A percentile compares a stretch with the other conserved stretches of the same genome.
These are phyloP conservation scores for Limtongozyma cylindracea DNA, from an alignment of 805 yeast genomes.

Conservation along the genomic window DNA sequence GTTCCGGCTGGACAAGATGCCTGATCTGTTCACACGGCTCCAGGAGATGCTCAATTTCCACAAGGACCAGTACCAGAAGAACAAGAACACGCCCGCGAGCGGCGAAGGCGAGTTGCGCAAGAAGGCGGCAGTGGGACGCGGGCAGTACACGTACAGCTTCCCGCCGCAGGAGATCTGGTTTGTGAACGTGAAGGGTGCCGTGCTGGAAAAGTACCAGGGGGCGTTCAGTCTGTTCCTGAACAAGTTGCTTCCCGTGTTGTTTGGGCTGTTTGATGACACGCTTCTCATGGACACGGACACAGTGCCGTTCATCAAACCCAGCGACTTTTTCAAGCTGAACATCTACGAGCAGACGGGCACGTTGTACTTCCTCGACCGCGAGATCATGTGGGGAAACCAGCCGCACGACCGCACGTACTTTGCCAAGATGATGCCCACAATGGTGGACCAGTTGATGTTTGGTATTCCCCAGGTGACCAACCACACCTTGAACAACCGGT, in stretches of 20 bases:
- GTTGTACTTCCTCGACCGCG: conserved; percentile 4
- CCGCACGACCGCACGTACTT: too few species aligned
- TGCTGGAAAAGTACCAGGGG: conserved; percentile 3
- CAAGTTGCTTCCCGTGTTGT: conserved; percentile 29
- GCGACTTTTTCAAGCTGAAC: conserved; percentile 9
- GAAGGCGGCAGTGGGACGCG: too few species aligned
- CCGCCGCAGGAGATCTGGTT: conserved; percentile 10
- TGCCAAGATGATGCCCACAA: conserved; percentile 17
- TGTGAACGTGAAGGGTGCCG: conserved; percentile 7
- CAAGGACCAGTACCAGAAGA: too few species aligned
- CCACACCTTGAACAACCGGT: conserved; percentile 8
- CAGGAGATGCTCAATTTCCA: too few species aligned
- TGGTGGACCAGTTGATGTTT: conserved; percentile 12
- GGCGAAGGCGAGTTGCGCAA: too few species aligned
- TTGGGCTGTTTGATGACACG: conserved; percentile 30
- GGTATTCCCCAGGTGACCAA: conserved; percentile 11
- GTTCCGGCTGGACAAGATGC: too few species aligned
- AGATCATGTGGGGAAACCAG: too few species aligned
- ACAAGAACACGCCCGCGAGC: too few species aligned
- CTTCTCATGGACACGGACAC: not conserved
- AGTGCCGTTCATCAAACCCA: not conserved
- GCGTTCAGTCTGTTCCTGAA: conserved; percentile 15
- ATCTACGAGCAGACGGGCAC: conserved; percentile 7
- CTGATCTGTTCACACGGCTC: too few species aligned
- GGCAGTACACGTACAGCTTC: too few species aligned